Evolutionary conservation across 768 basidiomycete genomes (phyloP).

Genomic region (Pholiota microspora): DNA sequence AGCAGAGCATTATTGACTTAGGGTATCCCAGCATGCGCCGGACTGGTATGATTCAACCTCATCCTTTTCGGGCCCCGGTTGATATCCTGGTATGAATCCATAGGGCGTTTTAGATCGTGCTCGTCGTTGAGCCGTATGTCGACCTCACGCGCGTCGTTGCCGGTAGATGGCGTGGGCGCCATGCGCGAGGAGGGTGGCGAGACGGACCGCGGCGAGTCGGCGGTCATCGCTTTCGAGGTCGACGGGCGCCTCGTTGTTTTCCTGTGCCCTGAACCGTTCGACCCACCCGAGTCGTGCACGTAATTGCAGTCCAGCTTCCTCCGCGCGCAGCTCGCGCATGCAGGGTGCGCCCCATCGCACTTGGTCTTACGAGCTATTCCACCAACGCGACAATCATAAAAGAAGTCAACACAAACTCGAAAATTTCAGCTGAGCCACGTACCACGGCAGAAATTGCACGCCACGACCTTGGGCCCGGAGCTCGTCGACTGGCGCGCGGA

Average conservation of each 20-base stretch:
- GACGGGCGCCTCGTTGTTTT: conserved; percentile 55
- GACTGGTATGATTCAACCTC: conserved; percentile 53
- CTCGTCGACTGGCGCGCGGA: conserved; percentile 55
- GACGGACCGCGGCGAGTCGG: conserved; percentile 43
- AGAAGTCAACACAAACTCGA: background rate
- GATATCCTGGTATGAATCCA: conserved; percentile 53
- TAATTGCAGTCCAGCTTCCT: conserved; percentile 77
- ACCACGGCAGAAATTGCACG: conserved; percentile 90
- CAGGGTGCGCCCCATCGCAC: conserved; percentile 84
- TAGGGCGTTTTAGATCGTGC: conserved; percentile 56
- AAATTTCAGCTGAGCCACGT: conserved; percentile 21
- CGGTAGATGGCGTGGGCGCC: conserved; percentile 46
- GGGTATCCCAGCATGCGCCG: conserved; percentile 50
- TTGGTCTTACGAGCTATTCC: conserved; percentile 79
- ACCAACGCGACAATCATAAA: conserved; percentile 2
- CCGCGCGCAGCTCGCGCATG: conserved; percentile 80
- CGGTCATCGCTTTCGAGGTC: conserved; percentile 41
- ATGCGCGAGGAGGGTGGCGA: conserved; percentile 59
- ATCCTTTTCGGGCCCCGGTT: conserved; percentile 67
- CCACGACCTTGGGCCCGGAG: conserved; percentile 83
- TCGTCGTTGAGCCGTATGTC: conserved; percentile 45
- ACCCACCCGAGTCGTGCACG: conserved; percentile 55
- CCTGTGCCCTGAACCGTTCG: conserved; percentile 37
- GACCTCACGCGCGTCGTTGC: conserved; percentile 37
- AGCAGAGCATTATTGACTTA: conserved; percentile 34